Evolutionary conservation across 2,329 filamentous ascomycete genomes (phyloP), one percentile per base, ranked within the genome.

Genomic region (Fusarium multiceps): DNA sequence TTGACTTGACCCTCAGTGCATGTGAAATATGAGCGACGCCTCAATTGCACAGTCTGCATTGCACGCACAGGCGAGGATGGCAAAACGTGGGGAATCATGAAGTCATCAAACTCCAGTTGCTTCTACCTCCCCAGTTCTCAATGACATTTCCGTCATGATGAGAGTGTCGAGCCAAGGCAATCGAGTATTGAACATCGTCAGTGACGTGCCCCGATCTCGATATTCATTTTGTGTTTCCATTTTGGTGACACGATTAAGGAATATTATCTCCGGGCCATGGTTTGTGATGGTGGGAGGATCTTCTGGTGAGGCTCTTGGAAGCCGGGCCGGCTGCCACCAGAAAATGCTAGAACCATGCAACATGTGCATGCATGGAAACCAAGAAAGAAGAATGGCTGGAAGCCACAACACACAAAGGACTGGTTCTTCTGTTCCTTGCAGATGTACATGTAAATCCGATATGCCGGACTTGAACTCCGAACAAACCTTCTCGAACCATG

Each of bases 311-410:
- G 60, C 54, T 42, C 55, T 53, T 68, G 60, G 62, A 53, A 74
- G 67, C 72, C 72, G 72, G 72, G 65, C 72, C 70, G 72, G 72
- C 48, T 68, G 25, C 67, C 59, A 63, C 63, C 63, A 70, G 66
- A 69, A 69, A 57, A 45, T 66, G 62, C 66, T 66, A 69, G 66
- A 69, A 70, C 53, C 67, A 64, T 68, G 65, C 40, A 56, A 66
- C 23, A 45, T 20, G 48, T 50, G 48, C 21, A 51, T 65, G 63
- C 63, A 71, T 65, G 21, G 65, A 63, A 63, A 55, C 27, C 40
- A 49, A 46, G 59, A 51, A 53, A 45, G 32, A 54, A 48, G 47
- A 53, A 47, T 51, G 42, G 63, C 45, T 57, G 54, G 48, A 53
- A 53, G 42, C 40, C 40, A 41, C 21, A 23, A 23, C 21, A 23